Percentiles rank a stretch among this genome's conserved stretches.
Evolutionary conservation across 805 yeast genomes (phyloP).

Genomic region (Grigorovia humatica): DNA sequence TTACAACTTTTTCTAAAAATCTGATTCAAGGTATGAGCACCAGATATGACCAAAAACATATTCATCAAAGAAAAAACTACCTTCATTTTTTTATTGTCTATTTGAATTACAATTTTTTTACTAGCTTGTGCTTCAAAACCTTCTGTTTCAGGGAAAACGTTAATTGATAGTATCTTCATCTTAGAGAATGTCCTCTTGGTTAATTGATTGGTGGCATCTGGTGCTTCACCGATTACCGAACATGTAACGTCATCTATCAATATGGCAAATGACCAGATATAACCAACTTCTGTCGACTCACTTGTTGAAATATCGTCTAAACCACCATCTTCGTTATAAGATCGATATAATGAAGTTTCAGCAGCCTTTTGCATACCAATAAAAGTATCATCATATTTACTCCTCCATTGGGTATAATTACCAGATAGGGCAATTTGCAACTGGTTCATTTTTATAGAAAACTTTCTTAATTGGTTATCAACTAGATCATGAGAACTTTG

Average conservation of each 20-base stretch:
- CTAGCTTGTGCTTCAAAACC: constrained; percentile 12
- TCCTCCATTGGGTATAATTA: constrained; percentile 20
- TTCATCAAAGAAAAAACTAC: constrained; percentile 32
- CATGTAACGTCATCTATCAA: constrained; percentile 19
- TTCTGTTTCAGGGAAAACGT: constrained; percentile 20
- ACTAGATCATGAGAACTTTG: constrained; percentile 33
- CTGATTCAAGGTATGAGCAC: constrained; percentile 36
- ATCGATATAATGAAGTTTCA: constrained; percentile 5
- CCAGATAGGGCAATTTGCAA: constrained; percentile 19
- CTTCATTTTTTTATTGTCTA: constrained; percentile 23
- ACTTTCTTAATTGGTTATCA: constrained; percentile 31
- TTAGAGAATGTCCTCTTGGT: constrained; percentile 26
- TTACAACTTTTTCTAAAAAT: constrained; percentile 25
- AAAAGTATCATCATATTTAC: constrained; percentile 11
- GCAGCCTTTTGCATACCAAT: constrained; percentile 15
- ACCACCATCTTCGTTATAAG: constrained; percentile 10
- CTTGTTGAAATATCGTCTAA: constrained; percentile 19
- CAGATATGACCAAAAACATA: constrained; percentile 37
- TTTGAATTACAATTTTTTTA: constrained; percentile 17
- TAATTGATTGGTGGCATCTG: constrained; percentile 19
- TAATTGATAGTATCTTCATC: constrained; percentile 19
- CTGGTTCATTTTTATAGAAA: constrained; percentile 20
- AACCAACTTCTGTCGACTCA: constrained; percentile 28
- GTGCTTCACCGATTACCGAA: constrained; percentile 26
- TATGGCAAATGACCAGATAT: constrained; percentile 19